Evolutionary conservation across 306 rosid genomes (phyloP).

Genomic region (Comarum palustre): DNA sequence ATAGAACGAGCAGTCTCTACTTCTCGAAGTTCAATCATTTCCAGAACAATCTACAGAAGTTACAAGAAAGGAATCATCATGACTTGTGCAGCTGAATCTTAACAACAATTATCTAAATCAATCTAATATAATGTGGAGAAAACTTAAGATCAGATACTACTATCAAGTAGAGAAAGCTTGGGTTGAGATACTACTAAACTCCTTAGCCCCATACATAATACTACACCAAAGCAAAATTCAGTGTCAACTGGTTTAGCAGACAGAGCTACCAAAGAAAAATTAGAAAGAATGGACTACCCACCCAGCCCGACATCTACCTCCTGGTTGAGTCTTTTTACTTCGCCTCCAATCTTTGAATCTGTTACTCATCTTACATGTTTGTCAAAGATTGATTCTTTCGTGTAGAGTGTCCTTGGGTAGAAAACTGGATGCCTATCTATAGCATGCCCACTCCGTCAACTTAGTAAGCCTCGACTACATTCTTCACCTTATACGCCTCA

Average conservation of each 20-base stretch:
- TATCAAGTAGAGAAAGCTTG: neutral
- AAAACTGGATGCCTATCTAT: neutral
- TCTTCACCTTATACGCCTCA: neutral
- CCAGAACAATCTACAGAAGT: slow-evolving; percentile 79
- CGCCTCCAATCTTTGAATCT: neutral
- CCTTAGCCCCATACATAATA: neutral
- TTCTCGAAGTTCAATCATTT: slow-evolving; percentile 98
- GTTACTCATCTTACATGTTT: neutral
- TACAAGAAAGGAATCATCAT: neutral
- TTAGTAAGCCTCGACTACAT: neutral
- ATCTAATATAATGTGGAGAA: neutral
- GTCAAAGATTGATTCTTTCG: neutral
- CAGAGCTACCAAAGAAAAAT: neutral
- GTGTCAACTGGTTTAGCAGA: neutral
- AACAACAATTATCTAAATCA: neutral
- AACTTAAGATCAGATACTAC: neutral
- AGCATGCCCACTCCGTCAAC: neutral
- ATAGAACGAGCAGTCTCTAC: slow-evolving; percentile 97
- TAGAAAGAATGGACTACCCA: too few relatives aligned
- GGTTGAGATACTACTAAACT: neutral
- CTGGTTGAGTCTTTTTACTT: neutral
- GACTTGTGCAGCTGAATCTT: neutral
- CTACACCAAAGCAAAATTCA: neutral
- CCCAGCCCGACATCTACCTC: neutral
- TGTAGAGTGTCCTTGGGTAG: neutral